These are phyloP conservation scores for Macrophomina pseudophaseolina DNA, from an alignment of 2,329 filamentous ascomycete species.

Conservation along the genomic window DNA sequence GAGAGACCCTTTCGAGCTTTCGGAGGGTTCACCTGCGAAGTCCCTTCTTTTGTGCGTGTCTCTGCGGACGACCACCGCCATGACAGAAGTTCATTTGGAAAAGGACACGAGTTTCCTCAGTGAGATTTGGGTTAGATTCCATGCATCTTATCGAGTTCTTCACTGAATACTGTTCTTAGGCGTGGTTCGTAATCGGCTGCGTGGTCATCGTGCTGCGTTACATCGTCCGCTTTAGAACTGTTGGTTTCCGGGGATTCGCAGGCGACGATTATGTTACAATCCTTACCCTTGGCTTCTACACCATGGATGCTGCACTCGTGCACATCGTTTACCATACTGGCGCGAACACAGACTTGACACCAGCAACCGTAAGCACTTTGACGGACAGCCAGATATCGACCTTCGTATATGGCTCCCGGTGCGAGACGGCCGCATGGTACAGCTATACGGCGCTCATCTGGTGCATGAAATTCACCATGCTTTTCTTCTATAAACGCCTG, in stretches of 20 bases:
- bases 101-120: background rate
- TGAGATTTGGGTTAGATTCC: conserved; percentile 6
- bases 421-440: conserved; percentile 49
- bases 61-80: background rate
- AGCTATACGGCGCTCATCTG: conserved; percentile 39
- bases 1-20: no score
- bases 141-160: no score
- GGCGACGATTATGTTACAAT: conserved; percentile 49
- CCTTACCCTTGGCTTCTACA: conserved; percentile 39
- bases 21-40: no score
- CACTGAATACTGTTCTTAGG: background rate
- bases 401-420: conserved; percentile 42
- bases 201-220: conserved; percentile 42
- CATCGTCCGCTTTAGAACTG: conserved; percentile 44
- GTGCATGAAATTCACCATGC: conserved; percentile 40
- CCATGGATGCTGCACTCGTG: conserved; percentile 44
- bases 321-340: conserved; percentile 40
- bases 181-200: conserved; percentile 39
- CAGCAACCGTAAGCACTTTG: conserved; percentile 32
- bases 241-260: conserved; percentile 44
- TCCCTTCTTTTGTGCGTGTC: no score
- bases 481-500: conserved; percentile 40
- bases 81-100: conserved; percentile 8
- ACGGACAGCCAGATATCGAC: conserved; percentile 37
- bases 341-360: conserved; percentile 37